Conservation (phyloP, 225 moss, liverwort and hornwort genomes). For the Takakia lepidozioides region DNA sequence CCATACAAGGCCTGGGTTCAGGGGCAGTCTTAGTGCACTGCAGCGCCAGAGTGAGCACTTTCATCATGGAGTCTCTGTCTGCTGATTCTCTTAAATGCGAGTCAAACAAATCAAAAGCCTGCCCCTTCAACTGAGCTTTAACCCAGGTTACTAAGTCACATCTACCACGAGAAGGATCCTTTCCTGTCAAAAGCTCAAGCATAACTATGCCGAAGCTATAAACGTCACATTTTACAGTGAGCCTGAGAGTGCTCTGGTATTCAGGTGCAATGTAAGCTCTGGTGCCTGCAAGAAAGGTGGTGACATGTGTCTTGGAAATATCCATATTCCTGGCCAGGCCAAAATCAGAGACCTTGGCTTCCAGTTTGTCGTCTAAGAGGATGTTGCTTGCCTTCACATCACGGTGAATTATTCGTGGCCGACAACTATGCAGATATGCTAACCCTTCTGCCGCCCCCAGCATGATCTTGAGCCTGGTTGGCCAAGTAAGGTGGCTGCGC, state of each 20-base stretch:
- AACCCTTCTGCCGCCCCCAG: conserved; percentile 33
- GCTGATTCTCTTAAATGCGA: conserved; percentile 28
- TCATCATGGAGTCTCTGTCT: conserved; percentile 31
- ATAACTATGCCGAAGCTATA: conserved; percentile 44
- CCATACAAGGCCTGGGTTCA: conserved; percentile 32
- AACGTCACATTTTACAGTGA: conserved; percentile 48
- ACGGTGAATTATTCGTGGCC: conserved; percentile 48
- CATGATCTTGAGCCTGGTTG: conserved; percentile 36
- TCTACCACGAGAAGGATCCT: conserved; percentile 42
- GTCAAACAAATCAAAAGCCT: conserved; percentile 29
- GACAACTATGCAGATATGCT: conserved; percentile 35
- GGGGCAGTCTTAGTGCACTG: conserved; percentile 32
- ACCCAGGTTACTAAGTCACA: conserved; percentile 49
- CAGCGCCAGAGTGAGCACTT: conserved; percentile 27
- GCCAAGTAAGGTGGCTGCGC: conserved; percentile 27
- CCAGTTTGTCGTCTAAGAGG: conserved; percentile 36
- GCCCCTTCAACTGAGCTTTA: conserved; percentile 35
- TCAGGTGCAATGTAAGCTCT: conserved; percentile 53
- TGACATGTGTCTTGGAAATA: conserved; percentile 42
- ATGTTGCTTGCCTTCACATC: conserved; percentile 58
- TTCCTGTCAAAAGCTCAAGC: conserved; percentile 39
- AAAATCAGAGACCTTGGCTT: conserved; percentile 48
- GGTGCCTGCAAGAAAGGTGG: conserved; percentile 45
- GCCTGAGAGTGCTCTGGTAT: conserved; percentile 37
- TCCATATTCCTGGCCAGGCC: conserved; percentile 38